A percentile compares a stretch with the other conserved stretches of the same genome.
Evolutionary conservation across 2,329 filamentous ascomycete genomes (phyloP).

Genomic region (Eutypa lata): DNA sequence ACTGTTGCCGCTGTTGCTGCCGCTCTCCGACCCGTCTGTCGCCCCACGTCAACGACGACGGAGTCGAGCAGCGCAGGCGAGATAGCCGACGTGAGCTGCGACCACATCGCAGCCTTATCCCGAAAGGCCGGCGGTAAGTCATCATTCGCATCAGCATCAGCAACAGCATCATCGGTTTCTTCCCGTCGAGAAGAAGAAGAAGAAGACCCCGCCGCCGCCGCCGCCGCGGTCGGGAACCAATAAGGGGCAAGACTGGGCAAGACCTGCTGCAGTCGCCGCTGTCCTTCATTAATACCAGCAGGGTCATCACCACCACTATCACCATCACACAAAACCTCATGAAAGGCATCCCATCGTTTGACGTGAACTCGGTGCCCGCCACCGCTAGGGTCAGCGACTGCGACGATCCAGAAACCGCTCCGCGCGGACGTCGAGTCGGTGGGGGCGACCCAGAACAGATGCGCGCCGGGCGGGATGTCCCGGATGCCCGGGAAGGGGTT

Average conservation of each 20-base stretch:
- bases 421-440: constrained; percentile 45
- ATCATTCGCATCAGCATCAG: not conserved
- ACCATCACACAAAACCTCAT: constrained; percentile 52
- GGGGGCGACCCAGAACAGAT: constrained; percentile 59
- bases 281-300: not conserved
- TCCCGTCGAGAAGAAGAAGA: no score
- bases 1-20: constrained; percentile 22
- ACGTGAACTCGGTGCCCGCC: constrained; percentile 29
- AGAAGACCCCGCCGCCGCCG: no score
- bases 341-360: constrained; percentile 46
- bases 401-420: constrained; percentile 56
- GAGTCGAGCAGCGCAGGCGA: constrained; percentile 41
- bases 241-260: constrained; percentile 45
- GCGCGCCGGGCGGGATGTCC: constrained; percentile 52
- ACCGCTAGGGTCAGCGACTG: constrained; percentile 22
- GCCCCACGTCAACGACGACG: constrained; percentile 38
- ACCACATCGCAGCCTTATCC: constrained; percentile 43
- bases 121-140: constrained; percentile 22
- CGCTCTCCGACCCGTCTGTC: not conserved
- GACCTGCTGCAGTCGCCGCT: constrained; percentile 32
- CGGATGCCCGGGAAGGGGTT: constrained; percentile 50
- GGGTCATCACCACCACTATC: constrained; percentile 38
- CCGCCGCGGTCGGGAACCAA: constrained; percentile 29
- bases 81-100: constrained; percentile 48
- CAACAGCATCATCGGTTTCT: no score